phyloP scores from a whole-genome alignment of 352 stramenopile species.

The Phytophthora hybrid region DNA sequence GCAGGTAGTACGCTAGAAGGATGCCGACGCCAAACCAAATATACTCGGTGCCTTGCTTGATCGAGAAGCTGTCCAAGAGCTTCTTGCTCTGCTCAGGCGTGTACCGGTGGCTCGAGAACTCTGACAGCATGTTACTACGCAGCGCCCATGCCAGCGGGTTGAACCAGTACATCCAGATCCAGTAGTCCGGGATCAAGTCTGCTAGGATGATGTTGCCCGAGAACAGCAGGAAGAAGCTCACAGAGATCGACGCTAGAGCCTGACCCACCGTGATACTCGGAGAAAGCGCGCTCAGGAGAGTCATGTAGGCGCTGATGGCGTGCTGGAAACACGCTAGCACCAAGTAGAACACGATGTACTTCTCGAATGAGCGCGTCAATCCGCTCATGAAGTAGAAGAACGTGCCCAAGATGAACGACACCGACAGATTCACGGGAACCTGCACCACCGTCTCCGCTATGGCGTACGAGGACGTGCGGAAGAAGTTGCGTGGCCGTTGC shows the following conservation, averaged over 20 bases:
- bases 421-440: slow-evolving; percentile 73
- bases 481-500: slow-evolving; percentile 91
- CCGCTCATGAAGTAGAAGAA: slow-evolving; percentile 93
- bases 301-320: slow-evolving; percentile 73
- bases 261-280: slow-evolving; percentile 67
- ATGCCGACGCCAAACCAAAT: slow-evolving; percentile 18
- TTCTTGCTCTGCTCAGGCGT: slow-evolving; percentile 21
- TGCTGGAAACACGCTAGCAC: slow-evolving; percentile 85
- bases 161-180: slow-evolving; percentile 86
- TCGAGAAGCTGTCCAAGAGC: slow-evolving; percentile 53
- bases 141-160: slow-evolving; percentile 69
- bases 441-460: slow-evolving; percentile 71
- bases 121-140: slow-evolving; percentile 64
- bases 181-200: slow-evolving; percentile 72
- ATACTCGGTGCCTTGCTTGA: slow-evolving; percentile 46
- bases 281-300: slow-evolving; percentile 58
- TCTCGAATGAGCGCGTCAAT: slow-evolving; percentile 60
- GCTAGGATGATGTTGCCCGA: slow-evolving; percentile 79
- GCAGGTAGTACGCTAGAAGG: background rate
- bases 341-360: slow-evolving; percentile 82
- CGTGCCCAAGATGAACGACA: slow-evolving; percentile 65
- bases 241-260: slow-evolving; percentile 52
- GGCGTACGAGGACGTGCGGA: slow-evolving; percentile 82
- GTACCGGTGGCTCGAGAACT: slow-evolving; percentile 66
- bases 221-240: slow-evolving; percentile 77